phyloP scores from a whole-genome alignment of 176 grass and related monocot genomes.

The Zea luxurians region DNA sequence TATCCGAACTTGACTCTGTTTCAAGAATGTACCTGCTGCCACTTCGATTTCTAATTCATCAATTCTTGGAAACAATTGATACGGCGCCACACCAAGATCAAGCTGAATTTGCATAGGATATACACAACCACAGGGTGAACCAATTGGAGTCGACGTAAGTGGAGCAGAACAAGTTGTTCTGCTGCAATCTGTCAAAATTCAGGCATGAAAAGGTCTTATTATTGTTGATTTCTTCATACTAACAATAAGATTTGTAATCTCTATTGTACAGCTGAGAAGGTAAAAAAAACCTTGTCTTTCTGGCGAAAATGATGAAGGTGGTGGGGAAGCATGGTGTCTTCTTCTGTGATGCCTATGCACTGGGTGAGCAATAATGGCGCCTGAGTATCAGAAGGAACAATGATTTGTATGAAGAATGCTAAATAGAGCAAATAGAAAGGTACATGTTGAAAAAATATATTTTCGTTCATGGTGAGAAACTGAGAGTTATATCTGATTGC shows the following conservation, averaged over 20 bases:
- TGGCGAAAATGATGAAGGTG: slow-evolving; percentile 44
- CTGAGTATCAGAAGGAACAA: slow-evolving; percentile 34
- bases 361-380: slow-evolving; percentile 30
- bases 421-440: not conserved
- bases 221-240: slow-evolving; percentile 9
- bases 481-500: not conserved
- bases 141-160: slow-evolving; percentile 77
- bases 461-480: not conserved
- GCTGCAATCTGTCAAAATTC: slow-evolving; percentile 57
- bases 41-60: slow-evolving; percentile 75
- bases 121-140: slow-evolving; percentile 86
- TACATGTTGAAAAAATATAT: not conserved
- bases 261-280: slow-evolving; percentile 24
- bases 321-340: slow-evolving; percentile 37
- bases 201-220: slow-evolving; percentile 9
- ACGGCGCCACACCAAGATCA: slow-evolving; percentile 66
- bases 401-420: not conserved
- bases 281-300: slow-evolving; percentile 52
- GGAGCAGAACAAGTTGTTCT: slow-evolving; percentile 58
- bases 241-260: slow-evolving; percentile 14
- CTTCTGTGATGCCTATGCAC: slow-evolving; percentile 50
- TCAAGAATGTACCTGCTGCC: slow-evolving; percentile 66
- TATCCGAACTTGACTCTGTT: slow-evolving; percentile 80
- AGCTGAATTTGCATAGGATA: slow-evolving; percentile 77
- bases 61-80: slow-evolving; percentile 66